Conservation (phyloP, 1,284 basidiomycete genomes). For the Heimioporus retisporus region DNA sequence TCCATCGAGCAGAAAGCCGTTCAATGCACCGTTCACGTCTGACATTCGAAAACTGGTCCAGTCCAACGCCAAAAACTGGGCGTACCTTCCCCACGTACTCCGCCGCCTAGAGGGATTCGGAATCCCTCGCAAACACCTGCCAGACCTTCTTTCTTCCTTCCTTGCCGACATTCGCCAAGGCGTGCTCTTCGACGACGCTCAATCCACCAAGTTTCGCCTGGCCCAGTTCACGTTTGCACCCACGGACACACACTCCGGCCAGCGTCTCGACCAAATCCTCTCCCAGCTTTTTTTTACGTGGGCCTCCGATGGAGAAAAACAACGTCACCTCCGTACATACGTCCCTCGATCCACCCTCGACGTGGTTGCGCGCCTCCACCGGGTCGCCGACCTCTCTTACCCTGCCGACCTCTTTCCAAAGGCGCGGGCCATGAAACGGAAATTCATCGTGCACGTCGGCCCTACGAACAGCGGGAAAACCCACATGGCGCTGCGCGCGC, state of each 20-base stretch:
- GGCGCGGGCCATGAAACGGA: conserved; percentile 66
- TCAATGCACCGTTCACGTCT: too few relatives aligned
- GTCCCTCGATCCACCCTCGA: conserved; percentile 41
- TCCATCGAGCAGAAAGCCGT: too few relatives aligned
- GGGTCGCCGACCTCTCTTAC: conserved; percentile 49
- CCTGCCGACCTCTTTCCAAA: conserved; percentile 45
- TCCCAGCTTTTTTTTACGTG: conserved; percentile 55
- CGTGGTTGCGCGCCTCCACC: conserved; percentile 44
- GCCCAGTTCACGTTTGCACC: conserved; percentile 36
- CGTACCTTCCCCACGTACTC: conserved; percentile 31
- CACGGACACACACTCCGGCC: conserved; percentile 15
- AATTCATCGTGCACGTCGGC: conserved; percentile 95
- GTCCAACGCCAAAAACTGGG: conserved; percentile 42
- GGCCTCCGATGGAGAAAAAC: conserved; percentile 44
- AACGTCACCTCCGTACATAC: conserved; percentile 26
- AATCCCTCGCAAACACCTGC: conserved; percentile 41
- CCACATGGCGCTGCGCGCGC: conserved; percentile 90
- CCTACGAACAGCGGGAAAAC: conserved; percentile 99
- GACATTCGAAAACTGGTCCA: conserved; percentile 32
- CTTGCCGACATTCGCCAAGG: conserved; percentile 36
- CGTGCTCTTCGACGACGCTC: conserved; percentile 31
- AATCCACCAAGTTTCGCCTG: conserved; percentile 32
- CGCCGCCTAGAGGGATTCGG: conserved; percentile 50
- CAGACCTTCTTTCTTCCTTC: conserved; percentile 44
- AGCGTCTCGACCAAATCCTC: conserved; percentile 44